phyloP scores from a whole-genome alignment of 164 flowering plant genomes.

The Warburgia ugandensis region DNA sequence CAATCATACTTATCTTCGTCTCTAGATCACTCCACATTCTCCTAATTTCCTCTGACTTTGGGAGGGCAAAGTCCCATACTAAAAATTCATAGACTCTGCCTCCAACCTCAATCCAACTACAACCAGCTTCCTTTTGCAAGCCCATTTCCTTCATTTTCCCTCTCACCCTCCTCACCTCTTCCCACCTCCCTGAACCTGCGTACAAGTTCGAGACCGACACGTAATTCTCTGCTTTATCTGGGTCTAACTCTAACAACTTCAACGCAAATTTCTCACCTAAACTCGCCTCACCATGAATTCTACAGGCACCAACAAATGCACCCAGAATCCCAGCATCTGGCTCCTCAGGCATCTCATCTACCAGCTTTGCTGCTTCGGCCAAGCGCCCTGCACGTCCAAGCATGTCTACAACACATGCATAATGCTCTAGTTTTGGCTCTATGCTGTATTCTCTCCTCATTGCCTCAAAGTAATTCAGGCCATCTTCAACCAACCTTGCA shows the following conservation, averaged over 20 bases:
- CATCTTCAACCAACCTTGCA: slow-evolving; percentile 42
- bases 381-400: slow-evolving; percentile 54
- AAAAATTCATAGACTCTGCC: slow-evolving; percentile 42
- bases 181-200: slow-evolving; percentile 57
- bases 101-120: slow-evolving; percentile 61
- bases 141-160: slow-evolving; percentile 47
- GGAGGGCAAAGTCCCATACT: slow-evolving; percentile 28
- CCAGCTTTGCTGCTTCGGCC: slow-evolving; percentile 35
- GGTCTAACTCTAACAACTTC: slow-evolving; percentile 43
- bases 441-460: slow-evolving; percentile 25
- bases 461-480: slow-evolving; percentile 21
- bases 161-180: slow-evolving; percentile 50
- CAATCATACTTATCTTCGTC: slow-evolving; percentile 35
- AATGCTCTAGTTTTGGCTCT: slow-evolving; percentile 53
- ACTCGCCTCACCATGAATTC: slow-evolving; percentile 27
- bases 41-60: slow-evolving; percentile 23
- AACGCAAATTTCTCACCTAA: slow-evolving; percentile 38
- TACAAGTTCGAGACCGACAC: slow-evolving; percentile 49
- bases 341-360: slow-evolving; percentile 43
- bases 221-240: slow-evolving; percentile 33
- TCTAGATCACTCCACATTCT: slow-evolving; percentile 36
- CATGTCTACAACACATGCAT: slow-evolving; percentile 63
- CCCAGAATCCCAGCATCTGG: slow-evolving; percentile 60
- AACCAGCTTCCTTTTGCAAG: slow-evolving; percentile 46
- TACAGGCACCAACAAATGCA: slow-evolving; percentile 59